Conservation (phyloP, 495 filamentous ascomycete genomes). For the Clohesyomyces aquaticus region DNA sequence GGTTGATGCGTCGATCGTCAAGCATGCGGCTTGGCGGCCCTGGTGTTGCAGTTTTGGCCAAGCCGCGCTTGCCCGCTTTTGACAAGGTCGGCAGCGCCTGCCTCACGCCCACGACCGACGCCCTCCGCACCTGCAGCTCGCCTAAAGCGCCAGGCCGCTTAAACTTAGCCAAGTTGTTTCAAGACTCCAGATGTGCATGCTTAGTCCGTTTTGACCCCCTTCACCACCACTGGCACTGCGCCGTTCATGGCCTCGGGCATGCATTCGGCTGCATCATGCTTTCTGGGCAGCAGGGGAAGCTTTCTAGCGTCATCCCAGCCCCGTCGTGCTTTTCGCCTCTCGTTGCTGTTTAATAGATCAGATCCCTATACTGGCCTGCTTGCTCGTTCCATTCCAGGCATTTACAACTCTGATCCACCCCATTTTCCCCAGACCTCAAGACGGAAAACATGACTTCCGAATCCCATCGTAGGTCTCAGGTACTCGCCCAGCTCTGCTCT, state of each 20-base stretch:
- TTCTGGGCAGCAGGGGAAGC: neutral
- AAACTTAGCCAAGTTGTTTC: constrained; percentile 14
- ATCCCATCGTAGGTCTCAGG: constrained; percentile 28
- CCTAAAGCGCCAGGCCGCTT: constrained; percentile 1
- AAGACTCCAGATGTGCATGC: constrained; percentile 10
- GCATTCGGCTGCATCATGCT: constrained; percentile 4
- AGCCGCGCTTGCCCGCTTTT: neutral
- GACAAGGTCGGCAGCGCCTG: neutral
- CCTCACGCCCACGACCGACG: too few species aligned
- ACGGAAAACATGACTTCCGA: constrained; percentile 35
- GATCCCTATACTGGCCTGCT: constrained; percentile 18
- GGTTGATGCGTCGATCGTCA: neutral
- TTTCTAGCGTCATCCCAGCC: constrained; percentile 16
- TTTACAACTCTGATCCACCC: constrained; percentile 25
- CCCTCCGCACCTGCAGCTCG: constrained; percentile 17
- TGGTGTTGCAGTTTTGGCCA: neutral
- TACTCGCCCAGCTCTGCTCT: constrained; percentile 13
- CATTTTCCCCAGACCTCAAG: neutral
- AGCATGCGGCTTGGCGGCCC: neutral
- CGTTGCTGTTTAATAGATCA: constrained; percentile 33
- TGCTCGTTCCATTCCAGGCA: constrained; percentile 31
- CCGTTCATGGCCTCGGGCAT: too few species aligned
- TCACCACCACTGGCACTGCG: constrained; percentile 13
- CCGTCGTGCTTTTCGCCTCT: constrained; percentile 23
- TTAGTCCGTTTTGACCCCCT: constrained; percentile 11